These are phyloP conservation scores for Debaryomyces subglobosus DNA, from an alignment of 1,139 yeast species.

Conservation along the genomic window DNA sequence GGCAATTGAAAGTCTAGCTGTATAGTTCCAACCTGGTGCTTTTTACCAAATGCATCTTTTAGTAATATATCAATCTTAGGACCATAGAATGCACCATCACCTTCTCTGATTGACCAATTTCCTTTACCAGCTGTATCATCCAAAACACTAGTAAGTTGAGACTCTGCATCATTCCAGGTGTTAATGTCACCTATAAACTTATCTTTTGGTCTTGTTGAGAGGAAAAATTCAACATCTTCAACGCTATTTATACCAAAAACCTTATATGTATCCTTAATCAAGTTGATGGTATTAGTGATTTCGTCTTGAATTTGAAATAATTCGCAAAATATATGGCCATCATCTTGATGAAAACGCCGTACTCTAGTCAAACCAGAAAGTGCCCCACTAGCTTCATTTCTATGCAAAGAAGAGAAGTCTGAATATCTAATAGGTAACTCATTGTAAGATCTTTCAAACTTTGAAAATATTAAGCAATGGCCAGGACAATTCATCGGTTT, in stretches of 20 bases:
- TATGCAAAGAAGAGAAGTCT: slow-evolving; percentile 91
- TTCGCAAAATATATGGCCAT: slow-evolving; percentile 95
- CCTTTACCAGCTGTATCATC: slow-evolving; percentile 55
- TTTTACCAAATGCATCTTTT: slow-evolving; percentile 78
- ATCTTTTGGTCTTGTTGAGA: slow-evolving; percentile 89
- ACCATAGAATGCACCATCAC: slow-evolving; percentile 98
- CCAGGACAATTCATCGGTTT: slow-evolving; percentile 99
- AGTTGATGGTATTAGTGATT: slow-evolving; percentile 70
- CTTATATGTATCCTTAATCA: slow-evolving; percentile 76
- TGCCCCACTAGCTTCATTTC: slow-evolving; percentile 96
- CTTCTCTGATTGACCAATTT: slow-evolving; percentile 76
- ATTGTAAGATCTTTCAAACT: slow-evolving; percentile 82
- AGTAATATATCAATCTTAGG: slow-evolving; percentile 91
- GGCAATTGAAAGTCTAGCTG: slow-evolving; percentile 97
- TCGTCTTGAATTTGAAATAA: slow-evolving; percentile 80
- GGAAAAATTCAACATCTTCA: slow-evolving; percentile 62
- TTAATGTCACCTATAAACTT: slow-evolving; percentile 78
- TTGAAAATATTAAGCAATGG: slow-evolving; percentile 84
- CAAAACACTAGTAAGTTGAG: slow-evolving; percentile 66
- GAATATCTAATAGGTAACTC: slow-evolving; percentile 89
- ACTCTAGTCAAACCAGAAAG: slow-evolving; percentile 93
- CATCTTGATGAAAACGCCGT: slow-evolving; percentile 97
- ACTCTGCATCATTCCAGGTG: slow-evolving; percentile 88
- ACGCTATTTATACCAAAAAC: slow-evolving; percentile 65
- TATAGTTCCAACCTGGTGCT: slow-evolving; percentile 94